Conservation (phyloP, 306 rosid species). For the Vigna nakashimae region DNA sequence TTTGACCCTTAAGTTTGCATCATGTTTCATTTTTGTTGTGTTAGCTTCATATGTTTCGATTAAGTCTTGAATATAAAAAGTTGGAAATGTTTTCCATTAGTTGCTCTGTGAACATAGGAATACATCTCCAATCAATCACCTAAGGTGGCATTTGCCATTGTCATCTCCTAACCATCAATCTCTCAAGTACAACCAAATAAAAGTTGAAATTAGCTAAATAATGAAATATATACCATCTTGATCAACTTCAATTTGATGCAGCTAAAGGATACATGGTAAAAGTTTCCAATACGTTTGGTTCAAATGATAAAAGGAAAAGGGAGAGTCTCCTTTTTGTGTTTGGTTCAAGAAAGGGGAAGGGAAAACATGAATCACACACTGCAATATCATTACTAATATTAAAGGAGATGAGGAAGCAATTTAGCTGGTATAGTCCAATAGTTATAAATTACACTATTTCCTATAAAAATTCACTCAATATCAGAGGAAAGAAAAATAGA, state of each 20-base stretch:
- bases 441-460: not conserved
- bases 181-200: conserved; percentile 33
- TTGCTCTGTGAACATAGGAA: not conserved
- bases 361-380: not conserved
- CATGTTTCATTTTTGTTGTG: conserved; percentile 26
- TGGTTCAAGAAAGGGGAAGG: not conserved
- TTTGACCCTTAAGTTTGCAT: conserved; percentile 20
- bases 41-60: not conserved
- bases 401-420: not conserved
- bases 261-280: conserved; percentile 7
- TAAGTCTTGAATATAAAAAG: conserved; percentile 21
- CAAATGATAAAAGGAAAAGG: not conserved
- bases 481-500: not conserved
- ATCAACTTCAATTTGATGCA: conserved; percentile 22
- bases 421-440: not conserved
- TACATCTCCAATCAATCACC: not conserved
- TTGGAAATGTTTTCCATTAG: conserved; percentile 22
- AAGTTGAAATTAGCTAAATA: conserved; percentile 13
- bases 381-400: not conserved
- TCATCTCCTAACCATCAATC: conserved; percentile 29
- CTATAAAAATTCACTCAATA: not conserved
- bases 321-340: not conserved
- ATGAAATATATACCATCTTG: not conserved
- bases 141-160: conserved; percentile 16
- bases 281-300: not conserved